phyloP scores from a whole-genome alignment of 2,329 filamentous ascomycete species.

The Fusarium sulawesiense region DNA sequence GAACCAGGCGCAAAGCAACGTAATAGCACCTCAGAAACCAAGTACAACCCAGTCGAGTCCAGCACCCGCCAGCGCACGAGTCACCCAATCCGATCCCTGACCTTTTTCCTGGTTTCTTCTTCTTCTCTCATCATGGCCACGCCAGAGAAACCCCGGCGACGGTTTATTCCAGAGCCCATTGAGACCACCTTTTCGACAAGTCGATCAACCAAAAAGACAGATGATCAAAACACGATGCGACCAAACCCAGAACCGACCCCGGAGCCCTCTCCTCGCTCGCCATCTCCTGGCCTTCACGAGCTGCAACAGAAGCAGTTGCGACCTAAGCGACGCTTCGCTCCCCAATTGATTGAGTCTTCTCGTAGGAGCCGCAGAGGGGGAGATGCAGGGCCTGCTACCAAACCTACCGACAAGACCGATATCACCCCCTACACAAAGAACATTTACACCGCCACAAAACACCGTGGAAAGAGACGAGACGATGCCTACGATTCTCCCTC shows the following conservation, averaged over 20 bases:
- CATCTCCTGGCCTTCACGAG: conserved; percentile 57
- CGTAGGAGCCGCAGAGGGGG: conserved; percentile 75
- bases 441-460: conserved; percentile 64
- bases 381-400: conserved; percentile 71
- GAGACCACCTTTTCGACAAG: conserved; percentile 76
- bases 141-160: conserved; percentile 60
- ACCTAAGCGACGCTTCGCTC: conserved; percentile 71
- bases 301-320: conserved; percentile 55
- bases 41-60: conserved; percentile 31
- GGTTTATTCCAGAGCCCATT: conserved; percentile 76
- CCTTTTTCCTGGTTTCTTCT: conserved; percentile 46
- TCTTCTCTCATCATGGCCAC: conserved; percentile 56
- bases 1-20: conserved; percentile 29
- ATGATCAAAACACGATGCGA: conserved; percentile 51
- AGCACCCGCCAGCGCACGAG: conserved; percentile 28
- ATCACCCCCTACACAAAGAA: conserved; percentile 73
- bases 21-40: conserved; percentile 20
- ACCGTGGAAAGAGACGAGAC: conserved; percentile 50
- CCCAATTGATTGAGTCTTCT: conserved; percentile 84
- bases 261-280: conserved; percentile 63
- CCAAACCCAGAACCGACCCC: conserved; percentile 69
- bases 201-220: conserved; percentile 56
- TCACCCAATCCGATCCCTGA: conserved; percentile 23
- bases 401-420: conserved; percentile 77
- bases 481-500: conserved; percentile 22